These are phyloP conservation scores for Gossypium schwendimanii DNA, from an alignment of 441 rosid species.

Conservation along the genomic window DNA sequence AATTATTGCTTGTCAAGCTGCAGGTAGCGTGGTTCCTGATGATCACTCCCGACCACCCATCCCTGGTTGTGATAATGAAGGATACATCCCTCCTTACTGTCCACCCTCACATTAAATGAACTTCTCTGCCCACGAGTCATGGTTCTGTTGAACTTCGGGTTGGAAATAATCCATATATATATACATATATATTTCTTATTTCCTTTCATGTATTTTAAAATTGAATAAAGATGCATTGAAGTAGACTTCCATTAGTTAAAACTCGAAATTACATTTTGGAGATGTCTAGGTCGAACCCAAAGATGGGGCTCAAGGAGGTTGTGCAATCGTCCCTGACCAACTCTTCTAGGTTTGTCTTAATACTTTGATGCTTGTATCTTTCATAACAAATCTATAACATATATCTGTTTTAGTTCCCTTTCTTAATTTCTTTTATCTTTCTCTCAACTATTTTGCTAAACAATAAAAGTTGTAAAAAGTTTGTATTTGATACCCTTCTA, in stretches of 20 bases:
- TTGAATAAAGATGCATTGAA: background rate
- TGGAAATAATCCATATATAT: background rate
- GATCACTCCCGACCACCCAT: background rate
- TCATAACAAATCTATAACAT: background rate
- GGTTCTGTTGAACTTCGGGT: background rate
- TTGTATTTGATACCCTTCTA: too few species aligned
- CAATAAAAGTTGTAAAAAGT: too few species aligned
- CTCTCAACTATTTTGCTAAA: background rate
- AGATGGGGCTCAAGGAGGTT: background rate
- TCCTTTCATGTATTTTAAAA: background rate
- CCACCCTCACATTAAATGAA: background rate
- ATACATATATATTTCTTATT: too few species aligned
- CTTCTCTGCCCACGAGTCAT: background rate
- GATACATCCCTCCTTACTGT: background rate
- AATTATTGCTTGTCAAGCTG: background rate
- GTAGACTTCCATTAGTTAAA: background rate
- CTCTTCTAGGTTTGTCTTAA: background rate
- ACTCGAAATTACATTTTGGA: background rate
- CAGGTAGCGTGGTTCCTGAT: background rate
- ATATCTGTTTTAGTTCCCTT: background rate
- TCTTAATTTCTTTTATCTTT: background rate
- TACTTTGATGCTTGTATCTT: background rate
- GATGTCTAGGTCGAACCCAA: background rate
- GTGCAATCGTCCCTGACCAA: background rate
- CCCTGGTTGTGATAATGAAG: background rate